Conservation (phyloP, 352 stramenopile species). For the Phytopythium montanum region DNA sequence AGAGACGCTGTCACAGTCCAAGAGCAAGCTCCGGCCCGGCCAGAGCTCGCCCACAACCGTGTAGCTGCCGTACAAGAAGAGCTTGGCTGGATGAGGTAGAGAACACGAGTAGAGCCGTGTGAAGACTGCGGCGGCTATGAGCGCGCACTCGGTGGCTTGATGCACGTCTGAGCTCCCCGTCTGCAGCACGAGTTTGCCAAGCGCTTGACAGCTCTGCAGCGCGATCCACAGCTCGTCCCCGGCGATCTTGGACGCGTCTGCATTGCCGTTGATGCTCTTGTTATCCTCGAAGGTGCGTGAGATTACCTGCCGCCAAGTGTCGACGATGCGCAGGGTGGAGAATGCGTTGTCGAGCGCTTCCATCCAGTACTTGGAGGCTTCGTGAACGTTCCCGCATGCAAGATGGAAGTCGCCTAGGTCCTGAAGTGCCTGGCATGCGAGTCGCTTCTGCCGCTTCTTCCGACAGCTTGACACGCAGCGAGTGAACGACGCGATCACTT, state of each 20-base stretch:
- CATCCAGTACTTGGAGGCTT: constrained; percentile 62
- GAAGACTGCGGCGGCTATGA: constrained; percentile 62
- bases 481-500: constrained; percentile 41
- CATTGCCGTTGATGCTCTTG: constrained; percentile 9
- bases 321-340: constrained; percentile 37
- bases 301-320: constrained; percentile 50
- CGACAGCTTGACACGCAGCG: constrained; percentile 50
- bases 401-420: constrained; percentile 77
- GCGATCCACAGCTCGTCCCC: constrained; percentile 55
- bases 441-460: constrained; percentile 61
- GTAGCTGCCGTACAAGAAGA: constrained; percentile 62
- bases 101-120: constrained; percentile 55
- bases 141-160: constrained; percentile 48
- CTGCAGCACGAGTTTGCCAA: constrained; percentile 59
- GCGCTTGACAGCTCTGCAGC: constrained; percentile 42
- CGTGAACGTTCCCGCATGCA: constrained; percentile 26
- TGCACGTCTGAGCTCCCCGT: constrained; percentile 27
- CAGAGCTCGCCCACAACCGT: constrained; percentile 47
- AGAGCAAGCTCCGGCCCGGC: constrained; percentile 47
- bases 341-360: constrained; percentile 77
- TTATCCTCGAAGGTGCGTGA: constrained; percentile 14
- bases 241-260: constrained; percentile 26
- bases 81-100: constrained; percentile 50
- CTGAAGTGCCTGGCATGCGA: constrained; percentile 57
- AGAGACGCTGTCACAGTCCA: constrained; percentile 36